A percentile compares a stretch with the other conserved stretches of the same genome.
phyloP scores from a whole-genome alignment of 805 yeast genomes.

The Ogataea thermomethanolica region DNA sequence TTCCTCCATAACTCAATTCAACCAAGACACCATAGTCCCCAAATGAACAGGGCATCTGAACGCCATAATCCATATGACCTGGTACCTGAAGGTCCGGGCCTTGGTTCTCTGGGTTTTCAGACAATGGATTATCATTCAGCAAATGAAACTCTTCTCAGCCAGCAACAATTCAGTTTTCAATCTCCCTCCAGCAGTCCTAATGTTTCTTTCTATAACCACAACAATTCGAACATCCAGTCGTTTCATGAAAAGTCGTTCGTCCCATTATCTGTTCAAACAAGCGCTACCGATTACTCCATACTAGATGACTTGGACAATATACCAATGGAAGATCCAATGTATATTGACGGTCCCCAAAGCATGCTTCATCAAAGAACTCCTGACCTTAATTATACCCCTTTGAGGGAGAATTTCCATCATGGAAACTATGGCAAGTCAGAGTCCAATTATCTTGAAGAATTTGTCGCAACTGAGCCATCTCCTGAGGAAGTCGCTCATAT shows the following conservation, averaged over 20 bases:
- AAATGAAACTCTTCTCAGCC: background rate
- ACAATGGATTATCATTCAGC: background rate
- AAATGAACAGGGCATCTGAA: conserved; percentile 5
- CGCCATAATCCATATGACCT: conserved; percentile 5
- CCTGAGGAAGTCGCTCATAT: conserved; percentile 7
- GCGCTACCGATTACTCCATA: conserved; percentile 10
- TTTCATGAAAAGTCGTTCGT: conserved; percentile 7
- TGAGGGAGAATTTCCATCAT: conserved; percentile 6
- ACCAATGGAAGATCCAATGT: conserved; percentile 1
- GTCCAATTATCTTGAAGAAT: conserved; percentile 11
- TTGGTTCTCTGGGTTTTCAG: background rate
- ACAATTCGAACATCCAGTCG: conserved; percentile 12
- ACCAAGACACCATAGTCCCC: background rate
- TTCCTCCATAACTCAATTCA: background rate
- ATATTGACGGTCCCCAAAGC: conserved; percentile 5
- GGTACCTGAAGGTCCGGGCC: background rate
- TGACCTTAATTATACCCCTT: conserved; percentile 10
- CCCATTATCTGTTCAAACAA: conserved; percentile 5
- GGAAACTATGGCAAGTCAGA: conserved; percentile 4
- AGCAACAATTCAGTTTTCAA: background rate
- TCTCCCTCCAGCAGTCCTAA: background rate
- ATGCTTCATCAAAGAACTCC: conserved; percentile 6
- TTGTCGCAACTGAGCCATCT: conserved; percentile 5
- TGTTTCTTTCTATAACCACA: conserved; percentile 12
- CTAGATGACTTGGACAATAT: conserved; percentile 11